Evolutionary conservation across 1,284 basidiomycete genomes (phyloP).

Genomic region (Ganoderma sinense): DNA sequence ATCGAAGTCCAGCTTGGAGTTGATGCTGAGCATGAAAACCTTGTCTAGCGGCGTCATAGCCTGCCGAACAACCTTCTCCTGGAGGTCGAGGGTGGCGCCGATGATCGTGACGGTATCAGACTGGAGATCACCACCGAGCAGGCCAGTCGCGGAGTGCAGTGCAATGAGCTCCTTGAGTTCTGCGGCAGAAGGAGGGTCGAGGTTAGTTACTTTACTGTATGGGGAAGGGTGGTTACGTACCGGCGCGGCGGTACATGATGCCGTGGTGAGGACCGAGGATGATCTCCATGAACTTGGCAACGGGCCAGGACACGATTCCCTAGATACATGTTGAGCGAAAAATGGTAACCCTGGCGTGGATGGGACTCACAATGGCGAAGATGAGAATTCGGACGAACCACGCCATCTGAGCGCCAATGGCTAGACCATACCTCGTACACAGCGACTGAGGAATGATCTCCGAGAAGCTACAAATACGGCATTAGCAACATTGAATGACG

Average conservation of each 20-base stretch:
- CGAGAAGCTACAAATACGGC: slow-evolving; percentile 63
- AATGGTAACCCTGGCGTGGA: not conserved
- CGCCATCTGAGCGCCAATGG: slow-evolving; percentile 90
- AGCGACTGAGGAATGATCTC: slow-evolving; percentile 93
- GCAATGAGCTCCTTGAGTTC: slow-evolving; percentile 79
- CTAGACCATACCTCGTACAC: slow-evolving; percentile 91
- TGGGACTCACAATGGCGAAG: slow-evolving; percentile 61
- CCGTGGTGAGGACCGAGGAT: slow-evolving; percentile 69
- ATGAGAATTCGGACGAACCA: slow-evolving; percentile 78
- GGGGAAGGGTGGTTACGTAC: slow-evolving; percentile 11
- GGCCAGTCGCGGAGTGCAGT: slow-evolving; percentile 63
- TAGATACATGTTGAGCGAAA: slow-evolving; percentile 35
- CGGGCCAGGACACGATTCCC: slow-evolving; percentile 84
- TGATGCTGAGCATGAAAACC: slow-evolving; percentile 84
- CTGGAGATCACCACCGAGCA: slow-evolving; percentile 72
- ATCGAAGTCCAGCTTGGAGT: slow-evolving; percentile 80
- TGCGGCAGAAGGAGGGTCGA: slow-evolving; percentile 16
- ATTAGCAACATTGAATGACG: slow-evolving; percentile 4
- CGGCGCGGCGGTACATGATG: slow-evolving; percentile 59
- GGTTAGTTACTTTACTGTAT: not conserved
- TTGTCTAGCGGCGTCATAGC: slow-evolving; percentile 84
- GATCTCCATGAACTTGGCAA: slow-evolving; percentile 72
- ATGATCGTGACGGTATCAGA: slow-evolving; percentile 79
- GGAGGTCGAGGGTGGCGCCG: slow-evolving; percentile 75
- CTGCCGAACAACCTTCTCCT: slow-evolving; percentile 60